Conservation (phyloP, 2,329 filamentous ascomycete species). For the Aureobasidium pullulans region DNA sequence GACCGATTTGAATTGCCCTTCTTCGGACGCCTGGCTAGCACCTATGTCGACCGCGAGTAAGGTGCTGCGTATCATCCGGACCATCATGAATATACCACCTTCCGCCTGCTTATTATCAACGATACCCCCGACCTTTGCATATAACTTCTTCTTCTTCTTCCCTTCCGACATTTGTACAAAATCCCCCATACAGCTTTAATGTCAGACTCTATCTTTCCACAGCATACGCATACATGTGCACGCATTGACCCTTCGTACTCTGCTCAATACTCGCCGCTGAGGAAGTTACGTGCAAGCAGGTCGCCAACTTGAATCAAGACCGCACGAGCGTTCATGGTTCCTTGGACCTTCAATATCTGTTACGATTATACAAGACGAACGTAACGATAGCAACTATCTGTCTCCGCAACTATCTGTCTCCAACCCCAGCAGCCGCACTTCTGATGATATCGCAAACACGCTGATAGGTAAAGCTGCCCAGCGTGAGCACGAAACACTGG, state of each 20-base stretch:
- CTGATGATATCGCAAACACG: conserved; percentile 46
- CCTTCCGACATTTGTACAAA: not conserved
- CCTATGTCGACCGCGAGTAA: conserved; percentile 81
- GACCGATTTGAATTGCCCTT: conserved; percentile 76
- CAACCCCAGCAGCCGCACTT: conserved; percentile 43
- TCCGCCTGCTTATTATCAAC: not conserved
- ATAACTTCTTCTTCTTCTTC: not conserved
- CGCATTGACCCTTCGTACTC: not conserved
- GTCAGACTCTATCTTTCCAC: too few species aligned
- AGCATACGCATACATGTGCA: not conserved
- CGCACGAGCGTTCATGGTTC: too few species aligned
- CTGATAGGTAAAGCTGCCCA: conserved; percentile 50
- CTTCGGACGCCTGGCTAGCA: conserved; percentile 76
- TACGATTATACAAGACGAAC: too few species aligned
- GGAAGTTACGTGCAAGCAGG: too few species aligned
- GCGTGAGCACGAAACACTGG: conserved; percentile 45
- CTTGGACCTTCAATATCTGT: too few species aligned
- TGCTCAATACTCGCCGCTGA: too few species aligned
- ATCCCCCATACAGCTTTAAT: not conserved
- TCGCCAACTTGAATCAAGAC: too few species aligned
- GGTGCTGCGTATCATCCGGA: not conserved
- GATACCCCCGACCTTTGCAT: conserved; percentile 6
- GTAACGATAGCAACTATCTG: too few species aligned
- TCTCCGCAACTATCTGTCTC: conserved; percentile 4
- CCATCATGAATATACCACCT: not conserved